These are phyloP conservation scores for Rosa multiflora DNA, from an alignment of 306 rosid species.

Conservation along the genomic window DNA sequence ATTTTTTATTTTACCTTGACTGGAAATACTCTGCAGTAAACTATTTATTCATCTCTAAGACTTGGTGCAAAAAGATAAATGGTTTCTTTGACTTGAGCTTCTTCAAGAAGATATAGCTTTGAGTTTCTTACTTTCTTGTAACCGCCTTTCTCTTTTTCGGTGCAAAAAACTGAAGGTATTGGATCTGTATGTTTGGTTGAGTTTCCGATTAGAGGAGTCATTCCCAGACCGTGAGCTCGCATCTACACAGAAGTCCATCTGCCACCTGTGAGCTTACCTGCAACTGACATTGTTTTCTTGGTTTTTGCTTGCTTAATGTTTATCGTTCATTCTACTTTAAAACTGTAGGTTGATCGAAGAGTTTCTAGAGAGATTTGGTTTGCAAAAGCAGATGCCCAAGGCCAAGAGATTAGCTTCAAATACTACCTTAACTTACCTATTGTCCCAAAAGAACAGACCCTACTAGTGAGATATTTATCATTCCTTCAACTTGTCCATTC, in stretches of 20 bases:
- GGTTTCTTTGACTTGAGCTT: slow-evolving; percentile 2
- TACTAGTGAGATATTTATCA: slow-evolving; percentile 24
- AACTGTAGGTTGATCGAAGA: slow-evolving; percentile 79
- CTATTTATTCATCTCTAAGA: not conserved
- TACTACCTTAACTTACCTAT: slow-evolving; percentile 28
- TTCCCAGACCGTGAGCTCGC: slow-evolving; percentile 87
- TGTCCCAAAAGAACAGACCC: slow-evolving; percentile 27
- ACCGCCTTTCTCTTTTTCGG: slow-evolving; percentile 15
- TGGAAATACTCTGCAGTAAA: not conserved
- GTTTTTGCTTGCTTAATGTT: not conserved
- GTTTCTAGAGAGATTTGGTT: slow-evolving; percentile 72
- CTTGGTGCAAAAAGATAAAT: not conserved
- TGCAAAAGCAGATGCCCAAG: slow-evolving; percentile 65
- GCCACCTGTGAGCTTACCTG: slow-evolving; percentile 65
- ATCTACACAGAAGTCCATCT: slow-evolving; percentile 71
- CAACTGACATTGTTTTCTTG: not conserved
- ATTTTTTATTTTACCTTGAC: not conserved
- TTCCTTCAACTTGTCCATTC: not conserved
- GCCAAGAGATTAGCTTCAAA: slow-evolving; percentile 34
- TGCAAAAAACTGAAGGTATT: slow-evolving; percentile 64
- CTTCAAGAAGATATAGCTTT: slow-evolving; percentile 6
- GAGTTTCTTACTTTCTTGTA: slow-evolving; percentile 4
- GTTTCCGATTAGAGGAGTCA: slow-evolving; percentile 79
- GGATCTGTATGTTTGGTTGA: slow-evolving; percentile 97
- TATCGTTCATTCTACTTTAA: slow-evolving; percentile 16